A percentile compares a stretch with the other conserved stretches of the same genome.
Conservation (phyloP, 768 basidiomycete genomes). For the Rhizopogon roseolus region DNA sequence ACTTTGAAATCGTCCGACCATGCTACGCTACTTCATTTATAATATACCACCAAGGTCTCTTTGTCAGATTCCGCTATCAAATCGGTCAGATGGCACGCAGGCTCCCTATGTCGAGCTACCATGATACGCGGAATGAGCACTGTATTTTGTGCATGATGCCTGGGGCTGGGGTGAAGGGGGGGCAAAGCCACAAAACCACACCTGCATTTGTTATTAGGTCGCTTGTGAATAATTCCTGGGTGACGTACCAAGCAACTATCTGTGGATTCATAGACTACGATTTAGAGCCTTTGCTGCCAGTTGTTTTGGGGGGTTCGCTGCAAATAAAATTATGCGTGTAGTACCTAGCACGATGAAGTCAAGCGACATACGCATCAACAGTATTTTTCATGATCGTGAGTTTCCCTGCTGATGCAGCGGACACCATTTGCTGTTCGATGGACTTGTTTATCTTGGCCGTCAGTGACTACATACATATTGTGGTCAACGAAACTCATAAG, state of each 20-base stretch:
- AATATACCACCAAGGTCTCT: neutral
- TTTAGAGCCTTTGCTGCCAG: neutral
- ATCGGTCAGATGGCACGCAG: neutral
- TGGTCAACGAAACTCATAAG: neutral
- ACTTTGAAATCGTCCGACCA: neutral
- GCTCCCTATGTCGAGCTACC: neutral
- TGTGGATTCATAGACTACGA: neutral
- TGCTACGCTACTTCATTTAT: neutral
- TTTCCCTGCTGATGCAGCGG: constrained; percentile 84
- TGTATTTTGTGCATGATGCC: neutral
- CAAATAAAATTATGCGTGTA: neutral
- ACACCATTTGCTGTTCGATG: constrained; percentile 88
- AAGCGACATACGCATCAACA: constrained; percentile 23
- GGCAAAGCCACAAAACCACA: neutral
- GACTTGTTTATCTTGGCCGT: constrained; percentile 89
- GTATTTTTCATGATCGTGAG: constrained; percentile 88
- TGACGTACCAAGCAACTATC: neutral
- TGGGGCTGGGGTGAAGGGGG: neutral
- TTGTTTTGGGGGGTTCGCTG: constrained; percentile 17
- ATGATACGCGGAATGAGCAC: neutral
- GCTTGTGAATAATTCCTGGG: neutral
- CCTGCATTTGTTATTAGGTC: neutral
- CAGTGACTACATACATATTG: constrained; percentile 47
- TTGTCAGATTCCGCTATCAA: neutral
- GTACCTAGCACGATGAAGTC: neutral